Percentiles rank a stretch among this genome's conserved stretches.
These are phyloP conservation scores for Hyphodiscus sp. DNA, from an alignment of 2,329 filamentous ascomycete species.

Conservation along the genomic window DNA sequence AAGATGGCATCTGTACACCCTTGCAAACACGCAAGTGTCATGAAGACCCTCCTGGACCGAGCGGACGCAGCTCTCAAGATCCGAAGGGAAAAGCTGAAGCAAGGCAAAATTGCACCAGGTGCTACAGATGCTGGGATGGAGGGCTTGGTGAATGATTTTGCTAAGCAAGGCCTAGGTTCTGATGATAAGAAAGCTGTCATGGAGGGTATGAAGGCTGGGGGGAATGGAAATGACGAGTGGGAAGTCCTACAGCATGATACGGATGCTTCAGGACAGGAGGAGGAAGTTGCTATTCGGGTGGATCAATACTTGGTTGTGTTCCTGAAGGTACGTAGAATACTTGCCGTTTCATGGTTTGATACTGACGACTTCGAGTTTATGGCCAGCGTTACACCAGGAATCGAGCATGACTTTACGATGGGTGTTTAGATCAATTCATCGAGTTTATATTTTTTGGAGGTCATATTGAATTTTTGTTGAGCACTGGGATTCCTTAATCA, in stretches of 20 bases:
- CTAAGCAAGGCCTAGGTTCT: constrained; percentile 53
- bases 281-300: constrained; percentile 77
- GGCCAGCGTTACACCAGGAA: constrained; percentile 87
- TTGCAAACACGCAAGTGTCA: constrained; percentile 94
- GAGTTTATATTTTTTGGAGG: not conserved
- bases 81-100: constrained; percentile 72
- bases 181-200: constrained; percentile 32
- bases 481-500: not conserved
- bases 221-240: constrained; percentile 53
- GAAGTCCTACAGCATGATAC: constrained; percentile 56
- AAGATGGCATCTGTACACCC: constrained; percentile 97
- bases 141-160: constrained; percentile 76
- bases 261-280: constrained; percentile 51
- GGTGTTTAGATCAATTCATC: constrained; percentile 52
- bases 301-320: constrained; percentile 86
- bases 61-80: constrained; percentile 90
- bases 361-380: constrained; percentile 52
- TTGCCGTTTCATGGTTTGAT: not conserved
- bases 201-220: constrained; percentile 42
- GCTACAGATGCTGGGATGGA: constrained; percentile 61
- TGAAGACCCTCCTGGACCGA: constrained; percentile 94
- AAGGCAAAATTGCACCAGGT: constrained; percentile 42
- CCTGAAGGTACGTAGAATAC: constrained; percentile 53
- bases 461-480: not conserved
- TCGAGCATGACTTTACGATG: constrained; percentile 98